phyloP scores from a whole-genome alignment of 2,329 filamentous ascomycete genomes.

The Colletotrichum theobromicola region DNA sequence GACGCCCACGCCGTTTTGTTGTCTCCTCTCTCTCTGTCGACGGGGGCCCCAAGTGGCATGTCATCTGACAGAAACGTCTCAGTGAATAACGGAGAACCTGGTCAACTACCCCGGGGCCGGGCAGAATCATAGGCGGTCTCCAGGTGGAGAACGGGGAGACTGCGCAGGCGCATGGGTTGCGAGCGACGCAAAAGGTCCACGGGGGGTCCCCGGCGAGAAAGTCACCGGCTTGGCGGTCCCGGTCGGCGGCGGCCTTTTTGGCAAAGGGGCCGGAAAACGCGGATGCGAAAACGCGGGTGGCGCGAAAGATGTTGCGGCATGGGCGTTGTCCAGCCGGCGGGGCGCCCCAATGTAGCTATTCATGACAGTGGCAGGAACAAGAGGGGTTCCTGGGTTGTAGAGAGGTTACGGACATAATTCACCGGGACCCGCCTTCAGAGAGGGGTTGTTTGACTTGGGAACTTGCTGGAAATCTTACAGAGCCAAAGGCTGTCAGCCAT shows the following conservation, averaged over 20 bases:
- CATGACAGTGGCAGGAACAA: not conserved
- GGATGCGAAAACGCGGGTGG: not conserved
- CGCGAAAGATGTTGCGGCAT: not conserved
- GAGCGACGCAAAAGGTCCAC: not conserved
- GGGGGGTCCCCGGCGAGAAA: not conserved
- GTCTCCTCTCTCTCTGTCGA: not conserved
- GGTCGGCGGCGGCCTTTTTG: not conserved
- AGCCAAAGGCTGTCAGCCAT: not conserved
- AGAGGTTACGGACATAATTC: not conserved
- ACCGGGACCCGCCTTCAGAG: not conserved
- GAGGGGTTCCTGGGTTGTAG: not conserved
- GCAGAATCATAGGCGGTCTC: not conserved
- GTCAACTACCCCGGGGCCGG: not conserved
- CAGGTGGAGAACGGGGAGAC: not conserved
- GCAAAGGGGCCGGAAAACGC: not conserved
- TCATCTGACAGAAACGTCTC: not conserved
- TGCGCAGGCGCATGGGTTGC: not conserved
- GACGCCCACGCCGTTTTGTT: not conserved
- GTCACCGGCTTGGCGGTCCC: not conserved
- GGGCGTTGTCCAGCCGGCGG: too few relatives aligned
- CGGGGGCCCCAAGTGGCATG: not conserved
- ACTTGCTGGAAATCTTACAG: not conserved
- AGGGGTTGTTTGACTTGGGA: not conserved
- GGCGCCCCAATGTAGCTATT: not conserved
- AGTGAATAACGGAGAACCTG: not conserved